Base-by-base conservation (phyloP, 2,329 filamentous ascomycete species). In the Zalaria sp. region DNA sequence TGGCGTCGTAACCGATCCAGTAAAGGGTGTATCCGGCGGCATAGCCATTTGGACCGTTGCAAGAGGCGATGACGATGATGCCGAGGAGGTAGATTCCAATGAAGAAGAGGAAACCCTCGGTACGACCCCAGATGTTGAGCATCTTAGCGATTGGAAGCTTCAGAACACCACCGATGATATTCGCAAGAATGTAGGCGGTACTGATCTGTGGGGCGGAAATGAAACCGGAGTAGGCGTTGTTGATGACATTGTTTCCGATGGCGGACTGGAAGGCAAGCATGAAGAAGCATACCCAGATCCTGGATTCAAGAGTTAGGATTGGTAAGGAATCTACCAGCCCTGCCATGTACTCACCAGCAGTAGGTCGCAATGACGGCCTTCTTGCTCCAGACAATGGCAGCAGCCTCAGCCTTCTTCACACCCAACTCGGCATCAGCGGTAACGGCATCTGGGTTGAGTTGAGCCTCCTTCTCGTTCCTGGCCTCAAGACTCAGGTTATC, bases 251-350 rank as follows among this genome's bases (percentile, higher is more conserved):
- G 40, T 38, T 45, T 39, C 52, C 54, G 27, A 58, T 53, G 8
- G 52, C 49, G 5, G 49, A 49, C 41, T 58, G 55, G 43, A 61
- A 54, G 4, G 58, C 57, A 6, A 60, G 49, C 52, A 60, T 57
- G 49, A 61, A 60, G 46, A 57, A 59, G 40, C 51, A 54, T 3
- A 61, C 40, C 53, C 57, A 61, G 39, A 61, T 59, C 56, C 55
- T 58, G 41, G 18, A 18, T 18, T 27, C 31, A 11, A 3, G n/a
- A 5, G 28, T 46, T 7, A 49, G 40, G 10, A 7, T 32, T 32
- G 18, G 18, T 18, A 18, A 18, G 18, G 18, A 18, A 18, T 18
- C 18, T 18, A 18, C 18, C 25, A n/a, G 28, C 5, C n/a, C 18
- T 25, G 9, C 18, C 26, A 10, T 6, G n/a, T n/a, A 25, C 2